These are phyloP conservation scores for Paspalum notatum DNA, from an alignment of 176 grass and related monocot genomes.

Conservation along the genomic window DNA sequence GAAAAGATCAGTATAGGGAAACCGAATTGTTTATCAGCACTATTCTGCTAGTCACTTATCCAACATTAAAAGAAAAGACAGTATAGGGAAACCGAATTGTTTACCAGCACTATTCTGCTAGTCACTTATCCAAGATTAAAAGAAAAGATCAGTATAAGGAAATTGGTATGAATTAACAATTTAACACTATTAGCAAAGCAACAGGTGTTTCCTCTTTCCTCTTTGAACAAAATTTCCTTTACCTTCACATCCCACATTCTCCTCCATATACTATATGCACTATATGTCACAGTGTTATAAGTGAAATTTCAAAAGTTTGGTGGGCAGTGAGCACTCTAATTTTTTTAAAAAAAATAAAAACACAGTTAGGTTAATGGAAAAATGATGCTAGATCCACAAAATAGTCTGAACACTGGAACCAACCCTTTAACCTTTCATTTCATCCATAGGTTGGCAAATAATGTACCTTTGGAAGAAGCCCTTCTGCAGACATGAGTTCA, in stretches of 20 bases:
- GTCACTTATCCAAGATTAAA: neutral
- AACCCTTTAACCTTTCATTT: constrained; percentile 6
- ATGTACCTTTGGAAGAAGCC: constrained; percentile 76
- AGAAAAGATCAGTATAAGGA: neutral
- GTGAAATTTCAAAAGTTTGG: constrained; percentile 20
- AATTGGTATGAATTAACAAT: neutral
- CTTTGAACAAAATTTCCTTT: constrained; percentile 8
- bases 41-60: constrained; percentile 11
- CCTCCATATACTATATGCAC: constrained; percentile 3
- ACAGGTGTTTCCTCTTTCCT: neutral
- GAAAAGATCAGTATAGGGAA: neutral
- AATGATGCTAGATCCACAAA: constrained; percentile 20
- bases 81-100: neutral
- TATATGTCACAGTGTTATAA: neutral
- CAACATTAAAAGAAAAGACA: neutral
- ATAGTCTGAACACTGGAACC: constrained; percentile 4
- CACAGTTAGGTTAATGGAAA: neutral
- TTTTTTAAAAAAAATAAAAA: neutral
- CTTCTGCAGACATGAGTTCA: constrained; percentile 62
- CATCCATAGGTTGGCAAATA: constrained; percentile 14
- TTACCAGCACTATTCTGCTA: neutral
- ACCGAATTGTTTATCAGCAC: too few relatives aligned
- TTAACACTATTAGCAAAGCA: neutral
- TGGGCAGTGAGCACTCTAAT: neutral
- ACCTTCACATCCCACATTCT: neutral